These are phyloP conservation scores for Physcomitrium patens DNA, from an alignment of 225 moss, liverwort and hornwort genomes.

Conservation along the genomic window DNA sequence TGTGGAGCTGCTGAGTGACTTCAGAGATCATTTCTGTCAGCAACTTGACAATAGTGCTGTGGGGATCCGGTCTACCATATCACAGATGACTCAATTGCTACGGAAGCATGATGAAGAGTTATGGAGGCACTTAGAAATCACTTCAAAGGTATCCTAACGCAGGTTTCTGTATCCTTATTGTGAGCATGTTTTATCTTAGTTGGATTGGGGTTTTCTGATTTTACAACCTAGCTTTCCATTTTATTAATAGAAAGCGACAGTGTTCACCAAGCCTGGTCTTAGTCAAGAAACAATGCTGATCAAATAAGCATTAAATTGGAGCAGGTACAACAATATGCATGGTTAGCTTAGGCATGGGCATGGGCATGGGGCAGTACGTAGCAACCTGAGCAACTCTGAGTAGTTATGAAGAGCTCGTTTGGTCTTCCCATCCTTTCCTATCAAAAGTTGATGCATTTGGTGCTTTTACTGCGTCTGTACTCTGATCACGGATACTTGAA, in stretches of 20 bases:
- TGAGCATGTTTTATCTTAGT: neutral
- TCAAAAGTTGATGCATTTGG: neutral
- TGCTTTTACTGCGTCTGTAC: neutral
- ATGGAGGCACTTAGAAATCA: slow-evolving; percentile 92
- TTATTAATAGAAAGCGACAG: neutral
- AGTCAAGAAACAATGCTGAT: neutral
- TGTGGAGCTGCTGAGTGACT: slow-evolving; percentile 95
- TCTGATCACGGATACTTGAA: neutral
- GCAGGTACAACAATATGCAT: neutral
- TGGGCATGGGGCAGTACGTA: neutral
- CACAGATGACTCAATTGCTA: slow-evolving; percentile 81
- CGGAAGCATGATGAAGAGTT: slow-evolving; percentile 91
- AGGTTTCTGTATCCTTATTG: slow-evolving; percentile 9
- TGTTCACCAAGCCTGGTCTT: neutral
- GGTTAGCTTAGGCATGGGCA: neutral
- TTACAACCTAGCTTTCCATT: slow-evolving; percentile 6
- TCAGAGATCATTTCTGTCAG: slow-evolving; percentile 95
- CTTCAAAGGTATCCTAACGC: slow-evolving; percentile 66
- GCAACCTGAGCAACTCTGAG: neutral
- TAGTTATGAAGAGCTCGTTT: slow-evolving; percentile 6
- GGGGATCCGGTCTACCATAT: slow-evolving; percentile 88
- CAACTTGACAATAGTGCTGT: slow-evolving; percentile 97
- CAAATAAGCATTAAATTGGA: neutral
- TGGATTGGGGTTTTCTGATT: neutral
- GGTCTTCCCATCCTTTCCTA: neutral